These are phyloP conservation scores for Trichoderma breve DNA, from an alignment of 2,329 filamentous ascomycete genomes.

Conservation along the genomic window DNA sequence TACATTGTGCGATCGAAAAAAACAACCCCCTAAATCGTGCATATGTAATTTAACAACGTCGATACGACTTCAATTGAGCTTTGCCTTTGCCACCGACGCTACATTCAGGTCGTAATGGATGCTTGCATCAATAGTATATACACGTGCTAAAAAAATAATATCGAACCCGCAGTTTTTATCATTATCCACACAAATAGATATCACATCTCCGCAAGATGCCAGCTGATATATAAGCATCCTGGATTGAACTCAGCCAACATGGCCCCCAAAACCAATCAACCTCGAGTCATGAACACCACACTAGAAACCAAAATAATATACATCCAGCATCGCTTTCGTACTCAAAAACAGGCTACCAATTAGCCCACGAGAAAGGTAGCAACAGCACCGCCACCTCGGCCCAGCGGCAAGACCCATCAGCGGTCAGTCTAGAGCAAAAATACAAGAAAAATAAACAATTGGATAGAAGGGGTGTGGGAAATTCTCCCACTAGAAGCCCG, in stretches of 20 bases:
- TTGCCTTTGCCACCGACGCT: not conserved
- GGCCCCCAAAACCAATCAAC: not conserved
- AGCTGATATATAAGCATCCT: not conserved
- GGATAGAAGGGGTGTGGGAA: not conserved
- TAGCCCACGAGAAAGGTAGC: not conserved
- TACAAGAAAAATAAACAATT: not conserved
- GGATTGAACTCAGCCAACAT: not conserved
- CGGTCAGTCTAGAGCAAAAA: not conserved
- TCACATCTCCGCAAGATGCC: not conserved
- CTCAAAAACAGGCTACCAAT: not conserved
- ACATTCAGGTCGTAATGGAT: not conserved
- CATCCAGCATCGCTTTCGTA: not conserved
- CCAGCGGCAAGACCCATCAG: not conserved
- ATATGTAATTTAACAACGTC: not conserved
- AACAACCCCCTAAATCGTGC: not conserved
- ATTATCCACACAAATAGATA: not conserved
- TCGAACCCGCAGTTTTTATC: not conserved
- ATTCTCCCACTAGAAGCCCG: constrained; percentile 6
- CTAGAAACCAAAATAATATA: not conserved
- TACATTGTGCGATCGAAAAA: not conserved
- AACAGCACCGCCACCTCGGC: constrained; percentile 1
- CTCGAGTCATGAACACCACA: not conserved
- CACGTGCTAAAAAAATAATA: not conserved
- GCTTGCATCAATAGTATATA: not conserved
- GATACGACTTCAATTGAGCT: not conserved